A percentile compares a stretch with the other conserved stretches of the same genome.
phyloP scores from a whole-genome alignment of 305 asterid genomes.

The Euphrasia arctica region DNA sequence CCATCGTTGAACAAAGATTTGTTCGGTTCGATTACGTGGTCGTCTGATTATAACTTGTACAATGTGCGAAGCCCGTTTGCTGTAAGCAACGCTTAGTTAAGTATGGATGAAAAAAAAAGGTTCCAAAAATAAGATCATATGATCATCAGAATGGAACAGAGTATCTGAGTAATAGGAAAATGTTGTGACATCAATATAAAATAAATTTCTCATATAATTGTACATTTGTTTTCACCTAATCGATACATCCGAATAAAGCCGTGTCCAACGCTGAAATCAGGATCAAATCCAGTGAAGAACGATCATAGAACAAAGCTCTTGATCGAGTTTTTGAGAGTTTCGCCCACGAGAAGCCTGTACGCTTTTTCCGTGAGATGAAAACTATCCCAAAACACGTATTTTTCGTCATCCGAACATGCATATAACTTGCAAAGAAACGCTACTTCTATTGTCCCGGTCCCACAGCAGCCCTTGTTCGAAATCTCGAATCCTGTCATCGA shows the following conservation, averaged over 20 bases:
- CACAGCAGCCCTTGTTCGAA: constrained; percentile 56
- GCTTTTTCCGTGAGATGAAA: constrained; percentile 71
- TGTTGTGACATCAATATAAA: no score
- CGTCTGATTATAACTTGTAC: constrained; percentile 38
- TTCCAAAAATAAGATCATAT: no score
- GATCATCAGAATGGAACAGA: no score
- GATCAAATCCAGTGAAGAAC: no score
- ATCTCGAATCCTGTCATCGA: constrained; percentile 45
- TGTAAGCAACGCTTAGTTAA: neutral
- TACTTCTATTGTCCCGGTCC: constrained; percentile 68
- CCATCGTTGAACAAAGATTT: neutral
- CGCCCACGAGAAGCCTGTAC: constrained; percentile 44
- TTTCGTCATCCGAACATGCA: constrained; percentile 44
- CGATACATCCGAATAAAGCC: no score
- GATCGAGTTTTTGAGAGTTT: constrained; percentile 35
- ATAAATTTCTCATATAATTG: no score
- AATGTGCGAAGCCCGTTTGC: constrained; percentile 53
- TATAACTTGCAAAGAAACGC: constrained; percentile 48
- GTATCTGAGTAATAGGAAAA: no score
- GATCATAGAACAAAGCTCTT: constrained; percentile 22
- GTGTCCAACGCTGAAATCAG: neutral
- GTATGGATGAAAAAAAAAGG: no score
- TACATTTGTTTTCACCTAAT: no score
- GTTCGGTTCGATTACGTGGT: constrained; percentile 43
- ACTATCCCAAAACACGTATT: constrained; percentile 73